A percentile compares a stretch with the other conserved stretches of the same genome.
Conservation (phyloP, 331 rosid species). For the Quercus lobata region DNA sequence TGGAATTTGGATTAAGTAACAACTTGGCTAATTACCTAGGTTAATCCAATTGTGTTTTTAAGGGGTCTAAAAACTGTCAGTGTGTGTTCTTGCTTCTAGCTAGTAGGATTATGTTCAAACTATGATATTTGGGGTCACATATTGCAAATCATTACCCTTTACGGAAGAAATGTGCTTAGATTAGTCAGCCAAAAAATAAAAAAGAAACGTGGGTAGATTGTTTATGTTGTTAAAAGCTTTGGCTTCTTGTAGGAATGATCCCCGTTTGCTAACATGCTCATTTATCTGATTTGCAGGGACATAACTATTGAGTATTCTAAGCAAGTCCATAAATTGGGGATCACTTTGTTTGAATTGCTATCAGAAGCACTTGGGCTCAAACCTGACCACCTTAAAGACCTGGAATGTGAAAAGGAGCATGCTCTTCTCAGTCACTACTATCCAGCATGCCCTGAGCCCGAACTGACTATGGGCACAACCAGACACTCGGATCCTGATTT, state of each 20-base stretch:
- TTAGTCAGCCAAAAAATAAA: too few relatives aligned
- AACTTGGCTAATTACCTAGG: too few relatives aligned
- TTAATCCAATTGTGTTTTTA: too few relatives aligned
- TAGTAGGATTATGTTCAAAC: too few relatives aligned
- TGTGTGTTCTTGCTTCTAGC: too few relatives aligned
- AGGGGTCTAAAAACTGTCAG: too few relatives aligned
- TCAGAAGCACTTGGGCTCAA: slow-evolving; percentile 28
- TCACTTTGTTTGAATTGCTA: slow-evolving; percentile 8
- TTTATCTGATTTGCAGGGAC: slow-evolving; percentile 11
- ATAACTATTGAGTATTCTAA: slow-evolving; percentile 8
- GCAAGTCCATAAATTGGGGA: slow-evolving; percentile 10
- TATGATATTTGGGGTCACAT: too few relatives aligned
- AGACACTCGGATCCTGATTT: slow-evolving; percentile 22
- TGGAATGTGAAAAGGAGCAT: slow-evolving; percentile 9
- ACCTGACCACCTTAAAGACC: slow-evolving; percentile 11
- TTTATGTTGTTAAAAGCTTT: too few relatives aligned
- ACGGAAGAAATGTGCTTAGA: too few relatives aligned
- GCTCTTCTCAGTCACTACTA: slow-evolving; percentile 26
- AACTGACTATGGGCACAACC: slow-evolving; percentile 20
- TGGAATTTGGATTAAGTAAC: too few relatives aligned
- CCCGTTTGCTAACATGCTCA: not conserved
- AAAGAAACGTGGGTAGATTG: too few relatives aligned
- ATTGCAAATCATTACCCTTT: too few relatives aligned
- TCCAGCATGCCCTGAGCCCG: slow-evolving; percentile 36
- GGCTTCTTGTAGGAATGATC: not conserved